Conservation (phyloP, 108 stramenopile genomes). For the Poteriospumella lacustris region DNA sequence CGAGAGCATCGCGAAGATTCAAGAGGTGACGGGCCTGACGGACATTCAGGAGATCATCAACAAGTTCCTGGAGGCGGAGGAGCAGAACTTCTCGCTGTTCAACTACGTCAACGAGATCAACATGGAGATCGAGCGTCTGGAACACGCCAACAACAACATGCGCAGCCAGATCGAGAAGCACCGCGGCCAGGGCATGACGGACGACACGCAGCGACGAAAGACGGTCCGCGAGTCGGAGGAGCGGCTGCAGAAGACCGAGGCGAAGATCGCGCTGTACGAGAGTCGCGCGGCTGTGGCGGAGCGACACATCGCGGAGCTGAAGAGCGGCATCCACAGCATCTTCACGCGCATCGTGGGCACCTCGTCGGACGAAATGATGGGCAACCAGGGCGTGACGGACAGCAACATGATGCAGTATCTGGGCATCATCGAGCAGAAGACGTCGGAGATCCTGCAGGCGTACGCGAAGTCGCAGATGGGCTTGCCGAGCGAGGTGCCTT, state of each 20-base stretch:
- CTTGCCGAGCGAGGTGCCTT: neutral
- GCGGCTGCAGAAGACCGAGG: conserved; percentile 41
- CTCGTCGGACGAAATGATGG: conserved; percentile 55
- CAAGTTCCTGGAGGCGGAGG: conserved; percentile 57
- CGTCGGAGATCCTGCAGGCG: conserved; percentile 54
- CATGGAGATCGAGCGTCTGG: conserved; percentile 55
- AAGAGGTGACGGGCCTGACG: conserved; percentile 50
- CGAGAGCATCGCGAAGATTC: conserved; percentile 43
- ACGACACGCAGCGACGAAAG: conserved; percentile 58
- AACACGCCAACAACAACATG: conserved; percentile 46
- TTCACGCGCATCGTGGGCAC: conserved; percentile 48
- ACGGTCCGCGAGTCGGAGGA: conserved; percentile 54
- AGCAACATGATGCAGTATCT: conserved; percentile 65
- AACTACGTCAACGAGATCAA: conserved; percentile 60
- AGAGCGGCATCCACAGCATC: conserved; percentile 56
- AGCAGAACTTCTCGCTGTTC: conserved; percentile 59
- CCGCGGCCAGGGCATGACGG: conserved; percentile 54
- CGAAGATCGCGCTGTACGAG: conserved; percentile 53
- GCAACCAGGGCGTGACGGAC: conserved; percentile 63
- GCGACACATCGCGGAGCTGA: conserved; percentile 52
- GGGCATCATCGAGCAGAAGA: conserved; percentile 60
- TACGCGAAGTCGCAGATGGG: conserved; percentile 52
- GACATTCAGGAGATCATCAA: conserved; percentile 55
- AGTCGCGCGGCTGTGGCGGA: conserved; percentile 34
- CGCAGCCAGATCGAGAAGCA: conserved; percentile 58